Evolutionary conservation across 2,329 filamentous ascomycete genomes (phyloP).

Genomic region (Stylonectria norvegica): DNA sequence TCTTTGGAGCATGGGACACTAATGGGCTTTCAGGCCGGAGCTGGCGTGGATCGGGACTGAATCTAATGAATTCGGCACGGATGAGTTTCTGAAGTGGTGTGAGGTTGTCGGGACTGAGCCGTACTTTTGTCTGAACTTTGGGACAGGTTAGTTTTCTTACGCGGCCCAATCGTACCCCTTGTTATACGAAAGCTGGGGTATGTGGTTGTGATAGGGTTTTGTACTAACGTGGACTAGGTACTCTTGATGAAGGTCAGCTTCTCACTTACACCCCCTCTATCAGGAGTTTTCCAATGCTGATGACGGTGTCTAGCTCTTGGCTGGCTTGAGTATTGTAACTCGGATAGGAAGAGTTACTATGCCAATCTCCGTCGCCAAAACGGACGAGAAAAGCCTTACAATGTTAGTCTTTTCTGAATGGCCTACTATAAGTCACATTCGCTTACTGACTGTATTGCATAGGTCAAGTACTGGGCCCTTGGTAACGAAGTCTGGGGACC

Average conservation of each 20-base stretch:
- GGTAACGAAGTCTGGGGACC: slow-evolving; percentile 72
- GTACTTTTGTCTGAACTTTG: slow-evolving; percentile 77
- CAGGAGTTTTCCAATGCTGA: not conserved
- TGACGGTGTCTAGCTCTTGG: slow-evolving; percentile 51
- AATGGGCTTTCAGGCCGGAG: slow-evolving; percentile 48
- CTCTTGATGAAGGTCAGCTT: slow-evolving; percentile 35
- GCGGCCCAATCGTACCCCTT: not conserved
- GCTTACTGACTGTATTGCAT: fast-evolving
- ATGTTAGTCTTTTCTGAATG: slow-evolving; percentile 30
- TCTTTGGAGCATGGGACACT: not conserved
- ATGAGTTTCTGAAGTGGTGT: slow-evolving; percentile 84
- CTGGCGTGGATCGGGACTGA: slow-evolving; percentile 77
- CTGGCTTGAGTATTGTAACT: slow-evolving; percentile 88
- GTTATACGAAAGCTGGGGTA: too few species aligned
- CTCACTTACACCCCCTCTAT: not conserved
- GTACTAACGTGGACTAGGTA: slow-evolving; percentile 28
- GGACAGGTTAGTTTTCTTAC: slow-evolving; percentile 53
- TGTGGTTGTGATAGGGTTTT: not conserved
- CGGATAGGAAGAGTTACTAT: slow-evolving; percentile 72
- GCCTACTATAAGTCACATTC: not conserved
- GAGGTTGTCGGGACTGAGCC: slow-evolving; percentile 70
- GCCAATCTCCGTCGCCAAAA: slow-evolving; percentile 75
- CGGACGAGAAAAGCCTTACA: slow-evolving; percentile 73
- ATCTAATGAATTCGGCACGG: slow-evolving; percentile 76
- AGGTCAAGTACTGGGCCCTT: slow-evolving; percentile 79